These are phyloP conservation scores for Cocos nucifera DNA, from an alignment of 176 grass and related monocot species.

Conservation along the genomic window DNA sequence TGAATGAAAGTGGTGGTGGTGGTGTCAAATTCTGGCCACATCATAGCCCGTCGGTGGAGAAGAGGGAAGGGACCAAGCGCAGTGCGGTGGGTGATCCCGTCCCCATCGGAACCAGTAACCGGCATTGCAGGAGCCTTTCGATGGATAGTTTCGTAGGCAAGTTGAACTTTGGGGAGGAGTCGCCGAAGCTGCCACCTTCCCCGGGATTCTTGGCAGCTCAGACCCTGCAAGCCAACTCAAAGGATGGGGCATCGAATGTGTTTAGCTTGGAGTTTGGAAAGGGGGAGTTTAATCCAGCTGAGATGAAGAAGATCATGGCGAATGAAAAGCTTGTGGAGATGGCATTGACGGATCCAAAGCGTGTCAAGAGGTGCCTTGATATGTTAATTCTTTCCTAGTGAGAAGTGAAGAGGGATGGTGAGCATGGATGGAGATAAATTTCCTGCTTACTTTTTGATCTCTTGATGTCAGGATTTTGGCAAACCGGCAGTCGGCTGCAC, in stretches of 20 bases:
- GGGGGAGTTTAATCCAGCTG: constrained; percentile 63
- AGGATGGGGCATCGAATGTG: constrained; percentile 21
- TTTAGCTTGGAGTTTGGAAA: constrained; percentile 92
- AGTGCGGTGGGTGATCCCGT: constrained; percentile 26
- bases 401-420: too few species aligned
- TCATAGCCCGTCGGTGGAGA: constrained; percentile 16
- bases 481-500: constrained; percentile 87
- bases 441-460: not conserved
- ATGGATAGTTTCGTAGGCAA: constrained; percentile 89
- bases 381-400: too few species aligned
- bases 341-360: constrained; percentile 89
- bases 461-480: constrained; percentile 63
- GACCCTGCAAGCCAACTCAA: constrained; percentile 11
- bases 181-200: constrained; percentile 7
- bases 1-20: constrained; percentile 20
- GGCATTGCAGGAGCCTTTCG: constrained; percentile 66
- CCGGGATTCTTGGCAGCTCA: not conserved
- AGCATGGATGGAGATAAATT: too few species aligned
- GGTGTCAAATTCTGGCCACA: constrained; percentile 34
- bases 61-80: constrained; percentile 38
- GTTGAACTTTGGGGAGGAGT: constrained; percentile 39
- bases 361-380: constrained; percentile 58
- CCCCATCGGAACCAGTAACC: not conserved
- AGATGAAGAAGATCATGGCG: constrained; percentile 97
- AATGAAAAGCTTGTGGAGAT: constrained; percentile 96